A percentile compares a stretch with the other conserved stretches of the same genome.
These are phyloP conservation scores for Tolypocladium album DNA, from an alignment of 2,329 filamentous ascomycete genomes.

Conservation along the genomic window DNA sequence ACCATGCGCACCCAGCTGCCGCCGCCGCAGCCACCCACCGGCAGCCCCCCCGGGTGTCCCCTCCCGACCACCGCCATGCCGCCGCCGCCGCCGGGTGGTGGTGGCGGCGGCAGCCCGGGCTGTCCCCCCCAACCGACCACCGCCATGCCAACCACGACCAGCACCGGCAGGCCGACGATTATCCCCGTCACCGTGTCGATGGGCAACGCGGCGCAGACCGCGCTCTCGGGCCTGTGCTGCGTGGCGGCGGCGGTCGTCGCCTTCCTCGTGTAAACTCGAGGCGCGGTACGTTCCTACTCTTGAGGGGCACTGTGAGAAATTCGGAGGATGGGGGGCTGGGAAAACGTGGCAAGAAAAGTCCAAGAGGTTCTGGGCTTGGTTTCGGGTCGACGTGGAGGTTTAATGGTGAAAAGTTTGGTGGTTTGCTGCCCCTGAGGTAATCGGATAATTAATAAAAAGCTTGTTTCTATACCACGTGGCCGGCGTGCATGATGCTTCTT, in stretches of 20 bases:
- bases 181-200: neutral
- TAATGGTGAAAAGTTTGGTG: neutral
- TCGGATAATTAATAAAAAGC: neutral
- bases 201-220: neutral
- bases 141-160: too few relatives aligned
- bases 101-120: too few relatives aligned
- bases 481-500: neutral
- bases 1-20: too few relatives aligned
- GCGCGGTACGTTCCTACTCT: neutral
- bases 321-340: neutral
- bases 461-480: neutral
- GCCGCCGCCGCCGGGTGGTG: too few relatives aligned
- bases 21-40: too few relatives aligned
- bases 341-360: neutral
- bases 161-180: too few relatives aligned
- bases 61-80: too few relatives aligned
- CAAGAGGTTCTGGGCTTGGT: neutral
- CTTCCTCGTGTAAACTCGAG: neutral
- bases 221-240: neutral
- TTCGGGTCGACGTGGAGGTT: neutral
- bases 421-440: neutral
- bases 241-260: neutral
- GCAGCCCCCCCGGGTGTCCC: too few relatives aligned
- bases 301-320: neutral
- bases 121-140: too few relatives aligned